Evolutionary conservation across 1,139 yeast species (phyloP).

Genomic region (Geotrichum citri-aurantii): DNA sequence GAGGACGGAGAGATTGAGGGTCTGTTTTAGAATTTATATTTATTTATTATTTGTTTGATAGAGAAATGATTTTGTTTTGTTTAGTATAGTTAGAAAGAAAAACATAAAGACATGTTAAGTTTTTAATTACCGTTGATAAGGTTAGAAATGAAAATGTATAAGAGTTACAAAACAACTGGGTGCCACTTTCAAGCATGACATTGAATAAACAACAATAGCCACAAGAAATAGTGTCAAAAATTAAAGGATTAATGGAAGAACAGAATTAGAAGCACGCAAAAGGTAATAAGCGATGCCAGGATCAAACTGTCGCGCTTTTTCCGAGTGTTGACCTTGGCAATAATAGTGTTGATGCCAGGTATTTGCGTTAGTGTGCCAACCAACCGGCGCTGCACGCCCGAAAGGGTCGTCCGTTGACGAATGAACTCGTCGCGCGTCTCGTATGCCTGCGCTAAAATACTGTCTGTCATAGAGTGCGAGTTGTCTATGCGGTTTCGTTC

Average conservation of each 20-base stretch:
- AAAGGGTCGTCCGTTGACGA: slow-evolving; percentile 61
- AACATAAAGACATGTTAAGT: background rate
- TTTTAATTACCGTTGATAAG: background rate
- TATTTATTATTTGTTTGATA: background rate
- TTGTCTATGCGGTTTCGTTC: slow-evolving; percentile 71
- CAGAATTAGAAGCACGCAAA: slow-evolving; percentile 66
- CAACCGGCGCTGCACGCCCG: slow-evolving; percentile 59
- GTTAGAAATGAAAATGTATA: background rate
- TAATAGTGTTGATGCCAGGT: slow-evolving; percentile 77
- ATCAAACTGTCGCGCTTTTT: slow-evolving; percentile 83
- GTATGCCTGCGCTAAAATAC: slow-evolving; percentile 74
- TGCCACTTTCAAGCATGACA: too few relatives aligned
- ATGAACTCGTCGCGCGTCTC: slow-evolving; percentile 81
- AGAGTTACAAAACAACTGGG: background rate
- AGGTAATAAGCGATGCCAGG: slow-evolving; percentile 66
- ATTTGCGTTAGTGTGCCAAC: slow-evolving; percentile 56
- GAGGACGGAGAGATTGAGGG: slow-evolving; percentile 94
- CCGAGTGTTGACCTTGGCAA: slow-evolving; percentile 78
- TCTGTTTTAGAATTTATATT: slow-evolving; percentile 49
- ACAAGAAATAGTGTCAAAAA: background rate
- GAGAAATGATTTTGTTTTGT: background rate
- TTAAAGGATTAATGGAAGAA: slow-evolving; percentile 32
- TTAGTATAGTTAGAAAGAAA: background rate
- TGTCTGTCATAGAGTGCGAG: slow-evolving; percentile 72
- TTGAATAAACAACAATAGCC: background rate